Conservation (phyloP, 345 rosid genomes). For the Citropsis articulata region DNA sequence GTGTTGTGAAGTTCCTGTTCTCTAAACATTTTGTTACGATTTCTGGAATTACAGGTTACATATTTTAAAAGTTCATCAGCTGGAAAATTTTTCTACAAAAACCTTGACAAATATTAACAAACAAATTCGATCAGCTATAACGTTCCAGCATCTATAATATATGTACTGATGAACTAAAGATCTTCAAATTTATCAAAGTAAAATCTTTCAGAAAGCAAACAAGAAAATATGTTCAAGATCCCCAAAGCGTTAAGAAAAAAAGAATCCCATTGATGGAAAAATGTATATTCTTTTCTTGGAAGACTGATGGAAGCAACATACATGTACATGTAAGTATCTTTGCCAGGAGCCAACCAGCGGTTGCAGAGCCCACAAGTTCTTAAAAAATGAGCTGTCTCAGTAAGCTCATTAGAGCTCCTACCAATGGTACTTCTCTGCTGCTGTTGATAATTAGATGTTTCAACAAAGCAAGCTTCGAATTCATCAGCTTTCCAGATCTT, state of each 20-base stretch:
- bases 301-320: conserved; percentile 16
- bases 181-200: no score
- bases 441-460: background rate
- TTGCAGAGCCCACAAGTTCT: conserved; percentile 71
- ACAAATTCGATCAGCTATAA: no score
- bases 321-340: conserved; percentile 89
- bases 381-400: conserved; percentile 47
- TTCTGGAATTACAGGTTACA: no score
- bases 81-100: no score
- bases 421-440: background rate
- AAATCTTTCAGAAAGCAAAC: background rate
- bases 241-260: background rate
- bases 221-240: background rate
- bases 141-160: no score
- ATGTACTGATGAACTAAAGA: no score
- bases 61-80: no score
- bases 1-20: no score
- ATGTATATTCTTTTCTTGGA: background rate
- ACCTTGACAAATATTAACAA: no score
- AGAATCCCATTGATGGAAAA: no score
- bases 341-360: conserved; percentile 54
- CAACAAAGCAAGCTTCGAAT: background rate
- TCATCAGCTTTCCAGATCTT: background rate
- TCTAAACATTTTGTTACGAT: no score
- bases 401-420: conserved; percentile 1